These are phyloP conservation scores for Chaetothyriales sp. DNA, from an alignment of 2,329 filamentous ascomycete genomes.

Conservation along the genomic window DNA sequence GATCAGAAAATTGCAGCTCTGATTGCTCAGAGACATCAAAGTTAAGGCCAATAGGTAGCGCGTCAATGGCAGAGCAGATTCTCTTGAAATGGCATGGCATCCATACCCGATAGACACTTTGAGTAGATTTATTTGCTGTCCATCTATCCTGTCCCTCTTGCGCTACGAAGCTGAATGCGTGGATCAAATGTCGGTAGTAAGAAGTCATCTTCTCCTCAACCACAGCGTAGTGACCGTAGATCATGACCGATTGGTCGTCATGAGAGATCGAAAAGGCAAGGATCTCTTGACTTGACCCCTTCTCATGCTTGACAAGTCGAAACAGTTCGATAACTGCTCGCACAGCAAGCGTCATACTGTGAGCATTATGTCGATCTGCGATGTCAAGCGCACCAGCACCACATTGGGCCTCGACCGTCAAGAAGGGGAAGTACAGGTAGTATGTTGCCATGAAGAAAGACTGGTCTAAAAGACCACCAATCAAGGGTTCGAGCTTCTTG, in stretches of 20 bases:
- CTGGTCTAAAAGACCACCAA: constrained; percentile 12
- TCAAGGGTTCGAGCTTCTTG: constrained; percentile 21
- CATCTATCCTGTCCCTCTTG: constrained; percentile 25
- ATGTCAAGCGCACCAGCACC: constrained; percentile 17
- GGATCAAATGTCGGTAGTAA: constrained; percentile 29
- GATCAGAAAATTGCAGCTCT: neutral
- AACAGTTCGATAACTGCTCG: constrained; percentile 30
- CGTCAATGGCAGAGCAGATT: constrained; percentile 27
- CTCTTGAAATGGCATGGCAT: constrained; percentile 25
- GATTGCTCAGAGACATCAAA: constrained; percentile 2
- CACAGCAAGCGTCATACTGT: constrained; percentile 24
- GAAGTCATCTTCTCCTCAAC: constrained; percentile 22
- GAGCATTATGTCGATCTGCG: constrained; percentile 21
- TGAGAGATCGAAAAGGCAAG: constrained; percentile 31
- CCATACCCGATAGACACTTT: constrained; percentile 27
- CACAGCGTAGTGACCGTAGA: constrained; percentile 31
- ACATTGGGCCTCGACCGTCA: constrained; percentile 19
- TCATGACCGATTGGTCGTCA: constrained; percentile 23
- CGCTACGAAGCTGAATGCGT: constrained; percentile 22
- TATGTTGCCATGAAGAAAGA: constrained; percentile 17
- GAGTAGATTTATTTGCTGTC: constrained; percentile 26
- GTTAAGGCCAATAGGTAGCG: constrained; percentile 3
- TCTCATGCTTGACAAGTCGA: constrained; percentile 22
- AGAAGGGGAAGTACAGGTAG: constrained; percentile 19
- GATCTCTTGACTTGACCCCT: constrained; percentile 19